Base-by-base conservation (phyloP, 202 grass and related monocot species). In the Hordeum pubiflorum region DNA sequence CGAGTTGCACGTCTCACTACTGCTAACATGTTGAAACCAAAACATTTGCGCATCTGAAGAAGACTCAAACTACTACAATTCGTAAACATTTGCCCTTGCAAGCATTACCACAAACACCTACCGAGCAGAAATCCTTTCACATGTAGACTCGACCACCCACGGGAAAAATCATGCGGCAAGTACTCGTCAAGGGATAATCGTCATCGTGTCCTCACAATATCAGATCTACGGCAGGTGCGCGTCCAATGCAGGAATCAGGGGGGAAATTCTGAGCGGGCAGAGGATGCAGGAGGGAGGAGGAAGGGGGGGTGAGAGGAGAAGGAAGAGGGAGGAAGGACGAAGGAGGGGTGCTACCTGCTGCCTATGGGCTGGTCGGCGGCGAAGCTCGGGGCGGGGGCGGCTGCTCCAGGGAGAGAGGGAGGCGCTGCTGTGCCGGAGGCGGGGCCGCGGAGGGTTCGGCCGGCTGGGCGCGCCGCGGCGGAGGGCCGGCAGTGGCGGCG, bases 151-250 rank as follows among this genome's bases (percentile, higher is more conserved):
- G 2, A n/a, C 0, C 48, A 54, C 17, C 15, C 48, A 52, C 48
- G 5, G 48, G 48, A 52, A 18, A 54, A 54, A 0, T 17, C 48
- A n/a, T 54, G 48, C 6, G 17, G 48, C 48, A 0, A n/a, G 15
- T 3, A n/a, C 17, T 8, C 48, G 2, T 54, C 46, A 52, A 0
- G 46, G 17, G 5, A 52, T 54, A 18, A n/a, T 0, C 48, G 7
- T 7, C 17, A 1, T n/a, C 2, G 0, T n/a, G 0, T 54, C 7
- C 17, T n/a, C 17, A 1, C 9, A n/a, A n/a, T n/a, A n/a, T 8
- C 48, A 54, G 17, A 54, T 54, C 48, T 54, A 54, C 17, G 2
- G 48, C 48, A n/a, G 17, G 48, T 3, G 48, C 15, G 2, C 6
- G 7, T 54, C 48, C 48, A 8, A 8, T n/a, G 48, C 17, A 3